These are phyloP conservation scores for Uromyces viciae-fabae DNA, from an alignment of 1,284 basidiomycete genomes.

Conservation along the genomic window DNA sequence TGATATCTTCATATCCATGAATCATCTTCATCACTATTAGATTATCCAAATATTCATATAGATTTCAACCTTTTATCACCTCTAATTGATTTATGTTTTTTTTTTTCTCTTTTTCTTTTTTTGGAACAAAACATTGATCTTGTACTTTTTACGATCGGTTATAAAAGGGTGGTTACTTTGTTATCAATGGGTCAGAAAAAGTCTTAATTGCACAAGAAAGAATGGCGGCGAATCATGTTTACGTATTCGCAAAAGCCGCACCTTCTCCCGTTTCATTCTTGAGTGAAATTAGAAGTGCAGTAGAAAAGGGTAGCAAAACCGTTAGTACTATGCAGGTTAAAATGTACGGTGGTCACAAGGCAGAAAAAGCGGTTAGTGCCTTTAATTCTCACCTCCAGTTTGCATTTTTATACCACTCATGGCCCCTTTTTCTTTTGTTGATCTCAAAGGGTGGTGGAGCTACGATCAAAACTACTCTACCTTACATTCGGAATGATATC, in stretches of 20 bases:
- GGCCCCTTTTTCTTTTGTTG: background rate
- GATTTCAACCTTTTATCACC: too few relatives aligned
- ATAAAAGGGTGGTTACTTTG: constrained; percentile 88
- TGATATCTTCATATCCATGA: background rate
- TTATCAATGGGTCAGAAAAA: constrained; percentile 99
- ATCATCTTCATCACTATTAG: background rate
- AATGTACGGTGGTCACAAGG: constrained; percentile 59
- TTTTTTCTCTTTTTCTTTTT: background rate
- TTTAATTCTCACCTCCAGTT: constrained; percentile 51
- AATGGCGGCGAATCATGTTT: constrained; percentile 99
- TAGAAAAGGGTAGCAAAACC: constrained; percentile 97
- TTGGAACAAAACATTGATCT: background rate
- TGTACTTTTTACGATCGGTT: background rate
- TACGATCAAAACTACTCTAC: constrained; percentile 94
- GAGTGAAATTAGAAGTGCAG: constrained; percentile 94
- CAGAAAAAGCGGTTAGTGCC: constrained; percentile 48
- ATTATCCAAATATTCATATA: background rate
- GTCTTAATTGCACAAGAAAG: constrained; percentile 98
- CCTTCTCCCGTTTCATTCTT: constrained; percentile 93
- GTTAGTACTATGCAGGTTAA: constrained; percentile 98
- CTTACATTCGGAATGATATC: constrained; percentile 97
- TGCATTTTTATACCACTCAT: background rate
- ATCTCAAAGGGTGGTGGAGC: constrained; percentile 62
- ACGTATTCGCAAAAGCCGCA: constrained; percentile 96
- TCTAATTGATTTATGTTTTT: constrained; percentile 5